A percentile compares a stretch with the other conserved stretches of the same genome.
Evolutionary conservation across 2,329 filamentous ascomycete species (phyloP).

Genomic region (Bimuria novae-zelandiae): DNA sequence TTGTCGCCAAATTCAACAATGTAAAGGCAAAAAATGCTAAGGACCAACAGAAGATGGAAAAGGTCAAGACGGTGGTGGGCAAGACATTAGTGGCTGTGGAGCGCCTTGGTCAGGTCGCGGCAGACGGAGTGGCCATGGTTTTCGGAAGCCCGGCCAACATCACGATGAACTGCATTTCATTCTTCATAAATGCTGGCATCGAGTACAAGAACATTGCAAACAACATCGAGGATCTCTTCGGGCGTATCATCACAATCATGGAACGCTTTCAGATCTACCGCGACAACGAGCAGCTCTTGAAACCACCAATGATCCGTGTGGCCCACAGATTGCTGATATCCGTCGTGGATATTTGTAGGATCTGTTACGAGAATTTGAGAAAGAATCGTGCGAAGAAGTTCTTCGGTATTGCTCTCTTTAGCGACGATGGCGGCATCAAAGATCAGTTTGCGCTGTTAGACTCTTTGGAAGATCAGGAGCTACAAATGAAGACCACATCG

Average conservation of each 20-base stretch:
- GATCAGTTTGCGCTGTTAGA: not conserved
- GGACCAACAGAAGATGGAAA: not conserved
- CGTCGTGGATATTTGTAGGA: not conserved
- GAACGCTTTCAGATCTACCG: not conserved
- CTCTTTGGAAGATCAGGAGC: not conserved
- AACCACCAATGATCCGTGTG: not conserved
- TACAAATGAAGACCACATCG: not conserved
- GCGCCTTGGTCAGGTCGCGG: not conserved
- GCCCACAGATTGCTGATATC: not conserved
- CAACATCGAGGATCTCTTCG: not conserved
- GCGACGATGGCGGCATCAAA: not conserved
- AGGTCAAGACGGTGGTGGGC: not conserved
- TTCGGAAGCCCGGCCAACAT: not conserved
- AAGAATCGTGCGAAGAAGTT: not conserved
- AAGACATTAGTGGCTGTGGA: not conserved
- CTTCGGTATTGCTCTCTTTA: not conserved
- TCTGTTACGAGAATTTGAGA: not conserved
- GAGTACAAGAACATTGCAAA: not conserved
- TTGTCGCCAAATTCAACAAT: not conserved
- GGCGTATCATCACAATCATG: not conserved
- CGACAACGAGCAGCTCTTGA: not conserved
- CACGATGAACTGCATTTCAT: slow-evolving; percentile 2
- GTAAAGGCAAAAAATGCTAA: not conserved
- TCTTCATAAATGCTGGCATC: not conserved
- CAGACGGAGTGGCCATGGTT: not conserved